Percentiles rank a stretch among this genome's conserved stretches.
Conservation (phyloP, 2,329 filamentous ascomycete species). For the Myotisia sp. region DNA sequence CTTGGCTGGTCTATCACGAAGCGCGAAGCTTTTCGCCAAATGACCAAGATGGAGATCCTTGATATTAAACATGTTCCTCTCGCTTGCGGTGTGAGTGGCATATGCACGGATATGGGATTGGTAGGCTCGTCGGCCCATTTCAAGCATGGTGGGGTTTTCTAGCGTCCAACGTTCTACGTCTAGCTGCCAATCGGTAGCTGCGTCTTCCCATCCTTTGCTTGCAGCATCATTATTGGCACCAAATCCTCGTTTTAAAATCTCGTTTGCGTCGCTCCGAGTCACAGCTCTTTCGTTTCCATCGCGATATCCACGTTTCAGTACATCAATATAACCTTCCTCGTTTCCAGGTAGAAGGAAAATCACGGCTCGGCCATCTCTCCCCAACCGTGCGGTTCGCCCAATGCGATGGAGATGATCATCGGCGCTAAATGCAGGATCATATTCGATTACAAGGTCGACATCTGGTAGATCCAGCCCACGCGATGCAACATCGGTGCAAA, state of each 20-base stretch:
- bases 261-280: conserved; percentile 46
- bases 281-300: conserved; percentile 49
- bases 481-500: conserved; percentile 91
- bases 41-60: conserved; percentile 83
- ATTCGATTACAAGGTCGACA: conserved; percentile 88
- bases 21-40: conserved; percentile 79
- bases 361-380: conserved; percentile 69
- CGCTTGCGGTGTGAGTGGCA: conserved; percentile 76
- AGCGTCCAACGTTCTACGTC: conserved; percentile 52
- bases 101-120: conserved; percentile 90
- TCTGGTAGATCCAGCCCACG: conserved; percentile 91
- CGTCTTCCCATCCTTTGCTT: conserved; percentile 47
- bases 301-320: conserved; percentile 58
- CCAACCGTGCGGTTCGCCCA: conserved; percentile 85
- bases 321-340: conserved; percentile 78
- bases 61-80: conserved; percentile 81
- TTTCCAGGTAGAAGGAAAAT: conserved; percentile 82
- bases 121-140: conserved; percentile 71
- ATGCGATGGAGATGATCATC: conserved; percentile 92
- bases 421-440: conserved; percentile 85
- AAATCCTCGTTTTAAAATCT: conserved; percentile 54
- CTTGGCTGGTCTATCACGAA: conserved; percentile 74
- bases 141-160: conserved; percentile 53
- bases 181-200: conserved; percentile 54
- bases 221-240: conserved; percentile 27